These are phyloP conservation scores for Candida adriatica DNA, from an alignment of 805 yeast genomes.

Conservation along the genomic window DNA sequence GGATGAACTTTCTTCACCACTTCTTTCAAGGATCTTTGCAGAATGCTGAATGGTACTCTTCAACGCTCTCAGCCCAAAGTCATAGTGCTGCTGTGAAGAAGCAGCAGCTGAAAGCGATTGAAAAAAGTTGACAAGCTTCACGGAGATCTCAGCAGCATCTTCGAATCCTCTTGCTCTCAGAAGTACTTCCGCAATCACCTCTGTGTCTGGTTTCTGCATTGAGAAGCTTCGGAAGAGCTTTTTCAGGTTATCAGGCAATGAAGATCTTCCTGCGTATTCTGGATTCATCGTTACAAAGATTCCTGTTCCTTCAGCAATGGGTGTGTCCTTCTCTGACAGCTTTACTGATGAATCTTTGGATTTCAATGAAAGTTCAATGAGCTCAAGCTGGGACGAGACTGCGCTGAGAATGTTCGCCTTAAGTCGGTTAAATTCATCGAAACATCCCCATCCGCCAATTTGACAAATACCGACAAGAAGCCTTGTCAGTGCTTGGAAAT, in stretches of 20 bases:
- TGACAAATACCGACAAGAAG: constrained; percentile 72
- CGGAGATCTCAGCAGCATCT: constrained; percentile 38
- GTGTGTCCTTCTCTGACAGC: constrained; percentile 35
- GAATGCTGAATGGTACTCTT: constrained; percentile 60
- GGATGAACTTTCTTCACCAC: constrained; percentile 18
- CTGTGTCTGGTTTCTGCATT: constrained; percentile 65
- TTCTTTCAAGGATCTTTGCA: constrained; percentile 36
- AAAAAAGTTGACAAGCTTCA: constrained; percentile 49
- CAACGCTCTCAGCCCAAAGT: constrained; percentile 81
- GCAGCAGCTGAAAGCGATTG: constrained; percentile 30
- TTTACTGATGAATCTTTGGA: constrained; percentile 22
- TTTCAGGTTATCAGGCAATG: constrained; percentile 79
- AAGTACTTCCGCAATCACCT: constrained; percentile 62
- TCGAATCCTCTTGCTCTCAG: constrained; percentile 66
- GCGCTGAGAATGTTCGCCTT: constrained; percentile 71
- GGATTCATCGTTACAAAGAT: constrained; percentile 91
- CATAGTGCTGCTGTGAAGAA: constrained; percentile 68
- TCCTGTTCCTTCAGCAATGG: constrained; percentile 48
- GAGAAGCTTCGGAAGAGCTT: constrained; percentile 71
- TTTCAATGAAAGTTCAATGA: constrained; percentile 51
- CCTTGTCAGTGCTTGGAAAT: constrained; percentile 70
- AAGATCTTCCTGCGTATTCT: constrained; percentile 74
- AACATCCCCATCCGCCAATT: constrained; percentile 92
- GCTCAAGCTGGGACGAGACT: constrained; percentile 72
- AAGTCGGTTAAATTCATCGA: constrained; percentile 88